Base-by-base conservation (phyloP, 73 alveolate species). In the Stentor coeruleus region DNA sequence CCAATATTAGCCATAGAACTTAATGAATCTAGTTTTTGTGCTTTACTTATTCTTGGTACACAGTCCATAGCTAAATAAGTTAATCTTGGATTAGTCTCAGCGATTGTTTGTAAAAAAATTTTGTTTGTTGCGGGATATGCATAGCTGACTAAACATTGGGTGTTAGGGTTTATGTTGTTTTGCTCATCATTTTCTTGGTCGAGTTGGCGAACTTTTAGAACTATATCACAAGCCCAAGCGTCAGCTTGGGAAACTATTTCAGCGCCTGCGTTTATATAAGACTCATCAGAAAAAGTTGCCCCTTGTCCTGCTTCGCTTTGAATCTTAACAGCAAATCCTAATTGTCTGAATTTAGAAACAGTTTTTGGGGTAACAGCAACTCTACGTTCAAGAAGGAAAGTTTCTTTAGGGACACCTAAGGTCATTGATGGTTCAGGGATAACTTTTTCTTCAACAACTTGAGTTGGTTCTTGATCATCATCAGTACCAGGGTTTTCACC, bases 31-130 rank as follows among this genome's bases (percentile, higher is more conserved):
- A 87, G 80, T 74, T 91, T 88, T 75, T 93, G 88, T 3, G 98
- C 96, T 59, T 92, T 90, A 15, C 96, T 75, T 58, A 91, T 89
- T 58, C 98, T 91, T 33, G 98, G 98, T 40, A 93, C 96, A 38
- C 85, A 59, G 38, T 93, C 98, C 95, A 93, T 39, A 37, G 83
- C 59, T 20, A 75, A 6, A 35, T 37, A 37, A 75, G 72, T 75
- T 0, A 75, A 35, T 1, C 39, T 14, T 75, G 59, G 83, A 75
- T 75, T 30, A 26, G 35, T 38, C 31, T 40, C 37, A 26, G 79
- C 79, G 14, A 66, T 26, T 20, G n/a, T 31, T 66, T 66, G 20
- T 26, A 66, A 2, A 37, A 37, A 66, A 26, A 28, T 40, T 26
- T 20, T 0, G 33, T 66, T 20, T 33, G 39, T 20, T 66, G 79